Percentiles rank a stretch among this genome's conserved stretches.
Conservation (phyloP, 495 filamentous ascomycete genomes). For the Pseudevernia furfuracea region DNA sequence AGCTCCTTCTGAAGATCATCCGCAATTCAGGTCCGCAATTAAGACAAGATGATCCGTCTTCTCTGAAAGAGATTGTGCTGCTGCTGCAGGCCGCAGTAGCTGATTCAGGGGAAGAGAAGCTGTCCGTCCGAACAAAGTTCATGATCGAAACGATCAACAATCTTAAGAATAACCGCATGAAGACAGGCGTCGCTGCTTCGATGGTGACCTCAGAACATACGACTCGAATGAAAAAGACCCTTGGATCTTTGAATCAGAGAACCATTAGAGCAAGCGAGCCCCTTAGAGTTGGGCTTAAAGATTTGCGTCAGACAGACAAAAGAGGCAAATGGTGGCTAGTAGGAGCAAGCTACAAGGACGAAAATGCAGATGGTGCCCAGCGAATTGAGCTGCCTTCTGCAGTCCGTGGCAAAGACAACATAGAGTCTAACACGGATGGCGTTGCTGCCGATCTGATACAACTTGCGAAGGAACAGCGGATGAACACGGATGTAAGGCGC, state of each 20-base stretch:
- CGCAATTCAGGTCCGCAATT: constrained; percentile 73
- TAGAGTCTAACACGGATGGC: constrained; percentile 39
- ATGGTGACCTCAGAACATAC: constrained; percentile 65
- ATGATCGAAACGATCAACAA: constrained; percentile 97
- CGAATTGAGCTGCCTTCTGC: not conserved
- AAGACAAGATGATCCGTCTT: constrained; percentile 79
- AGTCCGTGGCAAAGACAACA: constrained; percentile 6
- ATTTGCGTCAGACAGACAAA: constrained; percentile 72
- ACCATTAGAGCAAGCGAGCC: constrained; percentile 69
- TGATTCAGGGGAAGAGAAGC: constrained; percentile 54
- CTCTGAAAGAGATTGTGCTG: constrained; percentile 85
- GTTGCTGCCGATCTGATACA: constrained; percentile 58
- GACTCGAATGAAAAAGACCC: constrained; percentile 72
- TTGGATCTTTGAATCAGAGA: constrained; percentile 65
- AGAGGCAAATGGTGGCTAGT: constrained; percentile 98
- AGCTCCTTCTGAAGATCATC: constrained; percentile 78
- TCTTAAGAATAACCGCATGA: constrained; percentile 87
- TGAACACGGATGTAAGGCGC: constrained; percentile 90
- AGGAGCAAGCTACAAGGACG: constrained; percentile 75
- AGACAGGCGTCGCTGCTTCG: constrained; percentile 56
- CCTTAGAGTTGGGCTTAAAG: constrained; percentile 67
- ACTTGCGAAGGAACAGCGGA: constrained; percentile 73
- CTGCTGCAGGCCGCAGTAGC: constrained; percentile 65
- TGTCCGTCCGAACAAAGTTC: constrained; percentile 88
- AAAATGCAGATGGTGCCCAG: not conserved